Percentiles rank a stretch among this genome's conserved stretches.
Evolutionary conservation across 176 grass and related monocot genomes (phyloP).

Genomic region (Rhynchospora tenuis): DNA sequence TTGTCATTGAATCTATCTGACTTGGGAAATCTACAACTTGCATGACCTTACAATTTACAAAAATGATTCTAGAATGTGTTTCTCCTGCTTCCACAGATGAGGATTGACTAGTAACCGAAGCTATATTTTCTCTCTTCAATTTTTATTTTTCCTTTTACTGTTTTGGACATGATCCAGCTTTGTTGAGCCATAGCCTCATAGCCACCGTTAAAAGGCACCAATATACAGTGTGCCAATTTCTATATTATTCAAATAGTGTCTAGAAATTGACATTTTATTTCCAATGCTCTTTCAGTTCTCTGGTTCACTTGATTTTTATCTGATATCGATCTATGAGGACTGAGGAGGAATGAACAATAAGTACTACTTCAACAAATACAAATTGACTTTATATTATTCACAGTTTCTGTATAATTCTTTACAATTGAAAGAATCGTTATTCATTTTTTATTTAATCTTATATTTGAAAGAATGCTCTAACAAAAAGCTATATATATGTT

Average conservation of each 20-base stretch:
- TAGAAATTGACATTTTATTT: not conserved
- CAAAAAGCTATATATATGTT: not conserved
- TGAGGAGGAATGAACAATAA: not conserved
- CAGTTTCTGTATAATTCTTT: not conserved
- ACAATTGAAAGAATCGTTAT: not conserved
- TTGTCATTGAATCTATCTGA: no score
- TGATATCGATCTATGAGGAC: no score
- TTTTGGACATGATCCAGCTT: not conserved
- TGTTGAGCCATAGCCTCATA: not conserved
- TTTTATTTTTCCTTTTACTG: not conserved
- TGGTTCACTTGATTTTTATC: not conserved
- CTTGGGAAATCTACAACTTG: no score
- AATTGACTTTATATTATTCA: not conserved
- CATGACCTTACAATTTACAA: no score
- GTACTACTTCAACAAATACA: not conserved
- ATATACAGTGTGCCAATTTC: not conserved
- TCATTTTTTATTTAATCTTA: not conserved
- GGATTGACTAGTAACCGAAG: not conserved
- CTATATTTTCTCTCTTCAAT: not conserved
- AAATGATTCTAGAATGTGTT: no score
- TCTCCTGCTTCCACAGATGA: not conserved
- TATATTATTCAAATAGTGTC: not conserved
- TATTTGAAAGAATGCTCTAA: not conserved
- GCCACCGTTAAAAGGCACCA: not conserved
- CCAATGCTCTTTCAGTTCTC: not conserved